phyloP scores from a whole-genome alignment of 2,329 filamentous ascomycete species.

The Venturia effusa region DNA sequence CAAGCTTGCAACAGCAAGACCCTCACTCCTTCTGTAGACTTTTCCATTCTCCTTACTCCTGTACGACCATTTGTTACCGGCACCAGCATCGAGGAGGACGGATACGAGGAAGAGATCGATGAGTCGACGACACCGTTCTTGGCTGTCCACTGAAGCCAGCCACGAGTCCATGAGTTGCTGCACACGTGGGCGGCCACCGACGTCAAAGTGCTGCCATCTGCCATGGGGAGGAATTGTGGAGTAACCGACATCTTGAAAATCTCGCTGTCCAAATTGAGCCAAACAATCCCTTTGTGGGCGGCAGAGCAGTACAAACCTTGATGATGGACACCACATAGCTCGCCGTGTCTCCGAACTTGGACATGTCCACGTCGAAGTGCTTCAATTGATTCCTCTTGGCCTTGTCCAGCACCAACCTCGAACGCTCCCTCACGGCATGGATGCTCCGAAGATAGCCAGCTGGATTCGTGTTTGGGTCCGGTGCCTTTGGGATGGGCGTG shows the following conservation, averaged over 20 bases:
- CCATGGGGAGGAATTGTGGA: slow-evolving; percentile 74
- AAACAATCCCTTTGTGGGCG: not conserved
- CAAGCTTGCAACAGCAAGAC: slow-evolving; percentile 63
- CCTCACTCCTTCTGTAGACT: slow-evolving; percentile 75
- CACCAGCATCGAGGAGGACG: slow-evolving; percentile 76
- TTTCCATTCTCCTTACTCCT: slow-evolving; percentile 82
- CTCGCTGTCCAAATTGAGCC: slow-evolving; percentile 39
- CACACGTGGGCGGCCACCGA: slow-evolving; percentile 66
- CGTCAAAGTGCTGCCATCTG: slow-evolving; percentile 72
- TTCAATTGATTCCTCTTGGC: slow-evolving; percentile 65
- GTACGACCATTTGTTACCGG: slow-evolving; percentile 84
- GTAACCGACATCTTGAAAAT: slow-evolving; percentile 55
- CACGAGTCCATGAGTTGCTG: slow-evolving; percentile 61
- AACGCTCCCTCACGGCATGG: slow-evolving; percentile 73
- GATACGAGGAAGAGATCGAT: slow-evolving; percentile 72
- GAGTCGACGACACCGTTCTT: slow-evolving; percentile 63
- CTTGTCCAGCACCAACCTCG: slow-evolving; percentile 62
- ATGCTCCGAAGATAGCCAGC: slow-evolving; percentile 86
- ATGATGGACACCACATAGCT: slow-evolving; percentile 86
- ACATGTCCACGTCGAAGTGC: slow-evolving; percentile 83
- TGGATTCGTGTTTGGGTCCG: slow-evolving; percentile 79
- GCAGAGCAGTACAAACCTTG: slow-evolving; percentile 51
- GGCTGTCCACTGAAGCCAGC: slow-evolving; percentile 56
- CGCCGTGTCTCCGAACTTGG: slow-evolving; percentile 73
- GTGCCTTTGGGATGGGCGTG: slow-evolving; percentile 55